phyloP scores from a whole-genome alignment of 495 filamentous ascomycete genomes.

The Hamigera avellanea region DNA sequence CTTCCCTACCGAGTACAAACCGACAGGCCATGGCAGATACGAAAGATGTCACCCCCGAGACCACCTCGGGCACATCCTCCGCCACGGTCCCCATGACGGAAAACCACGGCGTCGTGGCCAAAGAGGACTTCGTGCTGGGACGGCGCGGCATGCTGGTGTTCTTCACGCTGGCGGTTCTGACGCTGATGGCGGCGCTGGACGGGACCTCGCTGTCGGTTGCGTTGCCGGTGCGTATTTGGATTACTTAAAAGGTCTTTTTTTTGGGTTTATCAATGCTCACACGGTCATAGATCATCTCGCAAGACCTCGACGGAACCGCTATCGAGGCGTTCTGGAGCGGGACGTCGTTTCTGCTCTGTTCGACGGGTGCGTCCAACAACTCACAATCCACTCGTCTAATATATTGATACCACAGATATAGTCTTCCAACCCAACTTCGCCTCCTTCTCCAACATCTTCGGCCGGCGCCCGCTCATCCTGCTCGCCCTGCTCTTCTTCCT shows the following conservation, averaged over 20 bases:
- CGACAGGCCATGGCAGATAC: too few species aligned
- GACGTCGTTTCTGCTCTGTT: slow-evolving; percentile 41
- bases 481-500: slow-evolving; percentile 43
- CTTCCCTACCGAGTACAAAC: too few species aligned
- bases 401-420: background rate
- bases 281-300: slow-evolving; percentile 17
- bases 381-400: too few species aligned
- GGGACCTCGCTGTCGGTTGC: slow-evolving; percentile 66
- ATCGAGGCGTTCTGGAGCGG: slow-evolving; percentile 50
- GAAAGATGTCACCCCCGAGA: too few species aligned
- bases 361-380: slow-evolving; percentile 17
- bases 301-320: slow-evolving; percentile 37
- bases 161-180: slow-evolving; percentile 45
- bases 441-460: slow-evolving; percentile 30
- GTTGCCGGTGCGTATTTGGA: slow-evolving; percentile 40
- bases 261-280: background rate
- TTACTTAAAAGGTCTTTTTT: background rate
- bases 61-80: too few species aligned
- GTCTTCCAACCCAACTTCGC: slow-evolving; percentile 33
- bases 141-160: background rate
- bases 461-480: slow-evolving; percentile 32
- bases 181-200: slow-evolving; percentile 60
- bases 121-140: background rate
- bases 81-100: too few species aligned
- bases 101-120: too few species aligned